Percentiles rank a stretch among this genome's conserved stretches.
phyloP scores from a whole-genome alignment of 352 stramenopile species.

The Stephanocyclus meneghinianus region DNA sequence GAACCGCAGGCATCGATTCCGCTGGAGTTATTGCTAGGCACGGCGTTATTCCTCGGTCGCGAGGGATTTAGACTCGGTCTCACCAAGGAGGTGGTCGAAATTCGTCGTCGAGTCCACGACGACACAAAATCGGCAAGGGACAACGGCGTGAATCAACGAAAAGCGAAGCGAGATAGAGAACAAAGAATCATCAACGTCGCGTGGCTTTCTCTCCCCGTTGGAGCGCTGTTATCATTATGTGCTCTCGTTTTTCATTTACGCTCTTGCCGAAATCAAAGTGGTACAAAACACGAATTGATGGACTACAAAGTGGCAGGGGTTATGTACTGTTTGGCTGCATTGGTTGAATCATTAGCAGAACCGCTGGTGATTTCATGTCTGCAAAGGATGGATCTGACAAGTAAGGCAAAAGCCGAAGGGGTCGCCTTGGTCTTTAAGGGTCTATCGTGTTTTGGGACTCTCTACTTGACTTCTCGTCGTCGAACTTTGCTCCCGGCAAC shows the following conservation, averaged over 20 bases:
- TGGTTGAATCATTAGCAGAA: slow-evolving; percentile 72
- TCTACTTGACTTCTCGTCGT: slow-evolving; percentile 17
- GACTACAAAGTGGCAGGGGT: slow-evolving; percentile 70
- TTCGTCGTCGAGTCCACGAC: background rate
- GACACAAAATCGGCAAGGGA: slow-evolving; percentile 16
- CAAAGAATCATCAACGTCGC: slow-evolving; percentile 54
- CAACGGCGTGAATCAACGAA: background rate
- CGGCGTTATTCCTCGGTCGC: slow-evolving; percentile 73
- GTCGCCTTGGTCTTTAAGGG: slow-evolving; percentile 62
- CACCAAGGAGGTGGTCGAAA: slow-evolving; percentile 48
- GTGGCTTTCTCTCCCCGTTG: slow-evolving; percentile 65
- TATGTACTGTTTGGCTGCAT: slow-evolving; percentile 75
- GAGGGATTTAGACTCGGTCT: slow-evolving; percentile 80
- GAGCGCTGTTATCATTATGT: slow-evolving; percentile 41
- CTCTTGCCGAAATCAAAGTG: slow-evolving; percentile 19
- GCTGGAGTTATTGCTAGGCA: slow-evolving; percentile 74
- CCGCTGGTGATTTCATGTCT: slow-evolving; percentile 69
- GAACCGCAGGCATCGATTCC: slow-evolving; percentile 52
- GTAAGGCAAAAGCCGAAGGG: slow-evolving; percentile 64
- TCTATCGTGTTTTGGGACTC: slow-evolving; percentile 35
- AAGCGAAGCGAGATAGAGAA: slow-evolving; percentile 13
- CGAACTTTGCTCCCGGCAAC: background rate
- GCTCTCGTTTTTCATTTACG: slow-evolving; percentile 59
- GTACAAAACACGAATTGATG: slow-evolving; percentile 7
- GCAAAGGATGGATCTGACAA: slow-evolving; percentile 63